A percentile compares a stretch with the other conserved stretches of the same genome.
phyloP scores from a whole-genome alignment of 148 eudicot genomes.

The Rhododendron henanense region DNA sequence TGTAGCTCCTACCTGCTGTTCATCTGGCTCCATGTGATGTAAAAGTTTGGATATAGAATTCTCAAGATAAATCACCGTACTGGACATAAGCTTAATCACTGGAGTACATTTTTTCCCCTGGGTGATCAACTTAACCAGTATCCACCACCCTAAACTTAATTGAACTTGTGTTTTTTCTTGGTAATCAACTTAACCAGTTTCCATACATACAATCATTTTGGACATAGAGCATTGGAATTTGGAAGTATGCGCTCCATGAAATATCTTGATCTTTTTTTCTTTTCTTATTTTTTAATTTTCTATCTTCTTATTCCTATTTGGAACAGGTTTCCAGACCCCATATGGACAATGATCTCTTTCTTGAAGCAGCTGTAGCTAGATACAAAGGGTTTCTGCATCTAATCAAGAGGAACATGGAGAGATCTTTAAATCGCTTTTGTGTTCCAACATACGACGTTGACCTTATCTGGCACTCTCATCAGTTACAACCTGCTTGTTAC shows the following conservation, averaged over 20 bases:
- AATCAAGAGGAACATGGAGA: conserved; percentile 75
- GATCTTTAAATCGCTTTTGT: conserved; percentile 49
- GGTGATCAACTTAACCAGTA: not conserved
- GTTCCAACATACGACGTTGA: conserved; percentile 97
- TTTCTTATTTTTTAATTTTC: not conserved
- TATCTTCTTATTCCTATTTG: not conserved
- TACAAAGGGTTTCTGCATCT: conserved; percentile 89
- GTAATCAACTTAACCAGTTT: not conserved
- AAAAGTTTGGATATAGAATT: not conserved
- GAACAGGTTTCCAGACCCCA: conserved; percentile 72
- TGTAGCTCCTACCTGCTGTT: not conserved
- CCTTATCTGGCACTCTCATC: conserved; percentile 98
- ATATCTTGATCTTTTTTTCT: not conserved
- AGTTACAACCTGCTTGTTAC: conserved; percentile 64
- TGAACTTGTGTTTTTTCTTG: not conserved
- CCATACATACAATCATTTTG: not conserved
- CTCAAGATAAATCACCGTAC: not conserved
- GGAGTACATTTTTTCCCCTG: not conserved
- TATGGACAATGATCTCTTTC: conserved; percentile 59
- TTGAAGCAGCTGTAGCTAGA: conserved; percentile 82
- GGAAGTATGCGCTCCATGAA: not conserved
- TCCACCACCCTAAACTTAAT: not conserved
- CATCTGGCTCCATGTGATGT: not conserved
- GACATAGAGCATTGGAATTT: not conserved
- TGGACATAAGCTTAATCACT: not conserved